Evolutionary conservation across 179 eudicot genomes (phyloP).

Genomic region (Gypsophila paniculata): DNA sequence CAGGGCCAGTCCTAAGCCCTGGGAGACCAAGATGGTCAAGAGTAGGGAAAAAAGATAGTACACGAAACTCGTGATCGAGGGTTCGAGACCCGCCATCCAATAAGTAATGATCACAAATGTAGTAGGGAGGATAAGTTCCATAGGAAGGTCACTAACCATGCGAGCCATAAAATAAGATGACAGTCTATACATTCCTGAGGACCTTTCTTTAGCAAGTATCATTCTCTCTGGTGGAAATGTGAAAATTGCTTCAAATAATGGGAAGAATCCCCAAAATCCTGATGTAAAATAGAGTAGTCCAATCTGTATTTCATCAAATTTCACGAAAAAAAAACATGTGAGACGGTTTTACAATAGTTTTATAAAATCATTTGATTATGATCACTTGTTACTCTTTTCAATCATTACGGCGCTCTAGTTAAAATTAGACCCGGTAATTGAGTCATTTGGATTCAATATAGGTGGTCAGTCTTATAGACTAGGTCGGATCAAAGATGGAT

Average conservation of each 20-base stretch:
- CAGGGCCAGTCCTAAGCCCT: slow-evolving; percentile 71
- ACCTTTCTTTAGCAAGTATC: slow-evolving; percentile 59
- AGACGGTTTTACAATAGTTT: too few species aligned
- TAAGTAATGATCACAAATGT: slow-evolving; percentile 49
- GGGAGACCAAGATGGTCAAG: slow-evolving; percentile 50
- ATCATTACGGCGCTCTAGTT: too few species aligned
- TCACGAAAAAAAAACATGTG: not conserved
- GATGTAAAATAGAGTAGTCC: slow-evolving; percentile 74
- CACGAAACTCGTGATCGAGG: slow-evolving; percentile 34
- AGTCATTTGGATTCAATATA: too few species aligned
- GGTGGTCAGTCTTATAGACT: too few species aligned
- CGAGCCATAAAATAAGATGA: slow-evolving; percentile 67
- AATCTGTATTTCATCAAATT: slow-evolving; percentile 36
- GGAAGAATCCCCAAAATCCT: slow-evolving; percentile 73
- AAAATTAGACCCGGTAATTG: too few species aligned
- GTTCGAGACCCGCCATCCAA: slow-evolving; percentile 70
- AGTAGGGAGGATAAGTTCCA: slow-evolving; percentile 73
- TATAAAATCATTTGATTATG: too few species aligned
- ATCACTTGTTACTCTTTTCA: too few species aligned
- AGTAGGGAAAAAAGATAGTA: slow-evolving; percentile 43
- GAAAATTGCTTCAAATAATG: slow-evolving; percentile 64
- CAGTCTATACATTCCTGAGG: slow-evolving; percentile 75
- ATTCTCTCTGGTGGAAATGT: slow-evolving; percentile 69
- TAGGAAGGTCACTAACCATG: slow-evolving; percentile 53
- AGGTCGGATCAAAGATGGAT: too few species aligned